Evolutionary conservation across 352 stramenopile species (phyloP), one percentile per base, ranked within the genome.

Genomic region (Pythium phragmiticola): DNA sequence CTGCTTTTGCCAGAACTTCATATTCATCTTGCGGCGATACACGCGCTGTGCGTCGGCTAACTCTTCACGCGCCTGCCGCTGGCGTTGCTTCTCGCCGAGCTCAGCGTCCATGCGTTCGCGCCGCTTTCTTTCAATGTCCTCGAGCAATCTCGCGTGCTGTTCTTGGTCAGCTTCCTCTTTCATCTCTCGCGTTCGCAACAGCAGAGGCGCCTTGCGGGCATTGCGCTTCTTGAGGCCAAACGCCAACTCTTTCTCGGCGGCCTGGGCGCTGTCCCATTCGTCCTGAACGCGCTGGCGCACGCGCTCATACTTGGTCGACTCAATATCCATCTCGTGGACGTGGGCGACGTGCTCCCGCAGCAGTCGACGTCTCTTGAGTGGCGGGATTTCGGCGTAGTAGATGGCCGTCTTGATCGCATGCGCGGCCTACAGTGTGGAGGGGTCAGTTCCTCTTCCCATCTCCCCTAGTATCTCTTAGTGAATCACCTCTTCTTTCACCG

Each of bases 1-100:
- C 19, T 93, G 80, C 57, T 88, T 88, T 56, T 86, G 65, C 84
- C 84, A 93, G 52, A 89, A 92, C 17, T 73, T 77, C 51, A 81
- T 69, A 49, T 84, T 91, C 62, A 79, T 75, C n/a, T 80, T 66
- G 7, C 84, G 71, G 4, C 73, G 72, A 36, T 80, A 69, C 0
- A 68, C 55, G 0, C 70, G 55, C n/a, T 80, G 68, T 0, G 70
- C 37, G 2, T 75, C 73, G 11, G 45, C 58, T 26, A 65, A 60
- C 12, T 67, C 48, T 50, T 74, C 66, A 0, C 69, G 51, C 4
- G 68, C 63, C 0, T 61, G 60, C 1, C 58, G 50, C 2, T 55
- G 33, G 1, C 57, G 69, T 21, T 78, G 73, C 21, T 89, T 84
- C 36, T 78, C 66, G 9, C 70, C 62, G 4, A 76, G 66, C 41